Base-by-base conservation (phyloP, 2,329 filamentous ascomycete genomes). In the Xylogone sp. region DNA sequence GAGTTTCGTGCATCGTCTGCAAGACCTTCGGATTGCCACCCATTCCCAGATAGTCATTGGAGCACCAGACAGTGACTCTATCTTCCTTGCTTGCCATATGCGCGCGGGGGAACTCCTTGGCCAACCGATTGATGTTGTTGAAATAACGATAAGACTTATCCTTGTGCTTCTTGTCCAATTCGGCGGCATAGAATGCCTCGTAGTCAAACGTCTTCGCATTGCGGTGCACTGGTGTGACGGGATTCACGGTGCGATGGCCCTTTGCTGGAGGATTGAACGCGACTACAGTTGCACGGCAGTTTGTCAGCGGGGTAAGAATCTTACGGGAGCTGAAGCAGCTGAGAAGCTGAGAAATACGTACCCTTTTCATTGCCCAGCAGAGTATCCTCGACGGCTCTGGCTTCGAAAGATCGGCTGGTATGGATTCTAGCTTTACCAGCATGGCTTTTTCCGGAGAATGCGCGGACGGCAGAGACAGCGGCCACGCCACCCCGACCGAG, bases 101-200 rank as follows among this genome's bases (percentile, higher is more conserved):
- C 44, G 94, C 94, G 58, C 88, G 89, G 24, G 94, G 94, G 57
- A 99, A 99, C 59, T 97, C 90, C 74, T 94, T 90, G 59, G 94
- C 94, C 55, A 99, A 80, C 31, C 94, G 91, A 68, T 99, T 99
- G 83, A 99, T 99, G 78, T 99, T 99, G 81, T 99, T 99, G 79
- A 99, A 99, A 77, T 97, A 97, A 67, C 94, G 90, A 77, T 99
- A 99, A 48, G 92, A 97, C 77, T 97, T 97, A 80, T 99, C 94
- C 79, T 96, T 92, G 81, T 96, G 94, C 77, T 99, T 99, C 82
- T 97, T 97, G 63, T 97, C 90, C 61, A 99, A 74, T 71, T 99
- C 93, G 55, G 76, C 76, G 59, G 86, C 75, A 74, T 97, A 99
- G 72, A 97, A 99, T 45, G 71, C 82, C 64, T 96, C 85, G 66